phyloP scores from a whole-genome alignment of 192 early-diverging fungal genomes.

The Allomyces arbusculus region DNA sequence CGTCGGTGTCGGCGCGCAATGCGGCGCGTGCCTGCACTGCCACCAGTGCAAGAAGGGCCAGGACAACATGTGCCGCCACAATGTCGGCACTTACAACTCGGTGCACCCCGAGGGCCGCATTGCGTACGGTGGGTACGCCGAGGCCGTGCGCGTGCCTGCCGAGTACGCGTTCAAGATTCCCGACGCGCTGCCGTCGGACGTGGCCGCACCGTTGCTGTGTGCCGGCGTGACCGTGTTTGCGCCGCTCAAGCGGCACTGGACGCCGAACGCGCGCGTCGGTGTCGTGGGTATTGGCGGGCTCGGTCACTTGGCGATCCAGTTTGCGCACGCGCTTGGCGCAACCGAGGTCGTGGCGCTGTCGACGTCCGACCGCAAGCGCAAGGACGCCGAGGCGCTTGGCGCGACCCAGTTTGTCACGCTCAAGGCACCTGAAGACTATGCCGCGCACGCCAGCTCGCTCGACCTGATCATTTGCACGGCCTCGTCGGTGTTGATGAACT shows the following conservation, averaged over 20 bases:
- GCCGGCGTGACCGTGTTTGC: constrained; percentile 59
- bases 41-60: constrained; percentile 19
- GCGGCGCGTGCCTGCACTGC: constrained; percentile 36
- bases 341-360: not conserved
- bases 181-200: constrained; percentile 19
- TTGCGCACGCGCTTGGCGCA: not conserved
- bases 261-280: constrained; percentile 42
- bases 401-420: not conserved
- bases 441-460: constrained; percentile 9
- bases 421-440: constrained; percentile 8
- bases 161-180: constrained; percentile 49
- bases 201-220: constrained; percentile 58
- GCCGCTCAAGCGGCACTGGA: constrained; percentile 39
- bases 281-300: constrained; percentile 64
- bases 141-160: constrained; percentile 30
- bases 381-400: not conserved
- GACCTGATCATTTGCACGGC: constrained; percentile 18
- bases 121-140: constrained; percentile 35
- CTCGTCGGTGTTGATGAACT: constrained; percentile 17
- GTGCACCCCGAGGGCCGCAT: constrained; percentile 26
- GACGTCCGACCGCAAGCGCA: not conserved
- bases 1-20: constrained; percentile 47
- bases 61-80: constrained; percentile 21
- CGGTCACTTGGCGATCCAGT: constrained; percentile 33
- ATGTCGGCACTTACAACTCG: constrained; percentile 23